phyloP scores from a whole-genome alignment of 1,139 yeast species.

The Magnusiomyces sp. region DNA sequence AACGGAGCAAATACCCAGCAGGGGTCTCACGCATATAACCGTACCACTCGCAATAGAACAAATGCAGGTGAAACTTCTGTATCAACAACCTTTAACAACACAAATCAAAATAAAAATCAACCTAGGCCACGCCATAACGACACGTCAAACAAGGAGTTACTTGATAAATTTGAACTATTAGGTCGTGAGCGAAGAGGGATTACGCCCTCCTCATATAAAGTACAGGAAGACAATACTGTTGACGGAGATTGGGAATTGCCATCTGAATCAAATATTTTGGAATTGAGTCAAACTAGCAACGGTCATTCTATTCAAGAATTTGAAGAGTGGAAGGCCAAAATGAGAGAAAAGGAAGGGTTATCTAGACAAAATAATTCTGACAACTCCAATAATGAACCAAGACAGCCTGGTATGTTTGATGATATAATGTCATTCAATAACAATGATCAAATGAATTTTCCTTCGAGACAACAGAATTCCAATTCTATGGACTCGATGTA shows the following conservation, averaged over 20 bases:
- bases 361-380: no score
- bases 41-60: not conserved
- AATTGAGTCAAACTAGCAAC: constrained; percentile 15
- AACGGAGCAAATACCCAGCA: not conserved
- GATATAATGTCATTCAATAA: no score
- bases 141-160: constrained; percentile 3
- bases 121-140: not conserved
- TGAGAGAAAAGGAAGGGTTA: no score
- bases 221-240: constrained; percentile 1
- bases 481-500: no score
- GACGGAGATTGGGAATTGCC: constrained; percentile 11
- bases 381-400: no score
- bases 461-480: no score
- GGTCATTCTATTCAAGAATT: constrained; percentile 27
- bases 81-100: no score
- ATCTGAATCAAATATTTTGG: constrained; percentile 5
- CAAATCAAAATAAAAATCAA: no score
- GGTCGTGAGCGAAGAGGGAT: constrained; percentile 14
- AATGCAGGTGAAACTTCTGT: no score
- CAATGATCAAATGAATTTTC: no score
- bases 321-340: constrained; percentile 28
- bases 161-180: constrained; percentile 12
- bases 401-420: no score
- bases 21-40: not conserved
- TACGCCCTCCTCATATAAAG: constrained; percentile 5